Conservation (phyloP, 106 monocot genomes). For the Allium fistulosum region DNA sequence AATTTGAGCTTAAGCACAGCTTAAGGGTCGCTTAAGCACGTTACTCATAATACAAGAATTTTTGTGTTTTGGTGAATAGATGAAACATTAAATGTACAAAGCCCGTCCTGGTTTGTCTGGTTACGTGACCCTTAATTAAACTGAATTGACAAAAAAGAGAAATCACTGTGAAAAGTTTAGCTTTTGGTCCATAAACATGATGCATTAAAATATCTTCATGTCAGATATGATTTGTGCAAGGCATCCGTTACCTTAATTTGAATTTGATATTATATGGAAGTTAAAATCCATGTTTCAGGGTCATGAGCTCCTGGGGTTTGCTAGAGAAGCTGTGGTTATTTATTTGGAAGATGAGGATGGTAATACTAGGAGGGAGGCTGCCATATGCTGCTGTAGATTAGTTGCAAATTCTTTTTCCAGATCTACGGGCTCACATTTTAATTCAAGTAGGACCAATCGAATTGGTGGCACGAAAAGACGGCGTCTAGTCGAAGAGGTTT, state of each 20-base stretch:
- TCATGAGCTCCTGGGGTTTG: constrained; percentile 92
- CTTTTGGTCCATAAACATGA: no score
- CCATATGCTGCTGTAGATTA: constrained; percentile 91
- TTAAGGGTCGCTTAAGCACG: no score
- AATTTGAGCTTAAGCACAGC: no score
- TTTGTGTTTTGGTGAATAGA: no score
- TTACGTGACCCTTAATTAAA: no score
- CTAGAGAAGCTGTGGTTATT: constrained; percentile 78
- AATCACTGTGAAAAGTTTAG: no score
- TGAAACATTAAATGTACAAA: no score
- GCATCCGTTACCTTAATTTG: constrained; percentile 5
- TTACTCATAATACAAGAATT: no score
- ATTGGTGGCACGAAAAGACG: constrained; percentile 70
- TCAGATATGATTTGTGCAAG: no score
- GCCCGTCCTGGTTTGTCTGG: no score
- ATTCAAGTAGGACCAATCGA: constrained; percentile 62
- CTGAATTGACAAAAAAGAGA: no score
- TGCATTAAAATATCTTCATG: no score
- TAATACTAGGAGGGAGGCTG: constrained; percentile 82
- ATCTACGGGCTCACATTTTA: constrained; percentile 37
- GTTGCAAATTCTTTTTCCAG: constrained; percentile 60
- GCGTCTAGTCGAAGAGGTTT: constrained; percentile 89
- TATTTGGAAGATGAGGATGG: constrained; percentile 98
- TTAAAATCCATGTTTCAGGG: constrained; percentile 45
- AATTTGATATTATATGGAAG: neutral